Base-by-base conservation (phyloP, 129 eudicot genomes). In the Chrysanthemum makinoi region DNA sequence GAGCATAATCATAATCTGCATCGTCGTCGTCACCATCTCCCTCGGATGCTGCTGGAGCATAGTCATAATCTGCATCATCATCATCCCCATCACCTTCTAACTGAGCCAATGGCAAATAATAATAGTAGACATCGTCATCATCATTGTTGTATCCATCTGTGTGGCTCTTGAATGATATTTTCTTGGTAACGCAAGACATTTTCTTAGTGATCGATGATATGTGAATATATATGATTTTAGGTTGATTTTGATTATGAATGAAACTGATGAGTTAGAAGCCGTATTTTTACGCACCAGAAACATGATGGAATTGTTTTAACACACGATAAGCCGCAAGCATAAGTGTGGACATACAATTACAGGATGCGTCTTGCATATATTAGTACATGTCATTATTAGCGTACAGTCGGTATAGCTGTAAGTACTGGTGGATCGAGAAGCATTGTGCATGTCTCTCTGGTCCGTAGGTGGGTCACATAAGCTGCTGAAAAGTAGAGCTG, bases 21-120 rank as follows among this genome's bases (percentile, higher is more conserved):
- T 75, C 73, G 3, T 56, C 67, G 20, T 46, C 73, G 2, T 75
- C 73, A 14, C 79, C 72, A n/a, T 75, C 79, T 43, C 50, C 73
- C 49, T 69, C 62, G 4, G n/a, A 2, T 19, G 81, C 80, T 35
- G 78, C 75, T 1, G 75, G 77, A 22, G 76, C 72, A 35, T 39
- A 39, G 46, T 39, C 46, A 39, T 39, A 39, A 39, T 6, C 10
- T 39, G 46, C 46, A 39, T 39, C 46, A 6, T 39, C 46, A 26
- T 70, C 65, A 20, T 73, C 74, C 10, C 56, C 70, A 24, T 74
- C 76, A 53, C 68, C 76, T 56, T 64, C 73, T 15, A 48, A 44
- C 17, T 53, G 12, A 3, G 81, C 79, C 2, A 65, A 49, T 30
- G 67, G 68, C 44, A 65, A 52, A 68, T 72, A 58, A 24, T 62